Conservation (phyloP, 192 early-diverging fungal genomes). For the Kappamyces sp. region DNA sequence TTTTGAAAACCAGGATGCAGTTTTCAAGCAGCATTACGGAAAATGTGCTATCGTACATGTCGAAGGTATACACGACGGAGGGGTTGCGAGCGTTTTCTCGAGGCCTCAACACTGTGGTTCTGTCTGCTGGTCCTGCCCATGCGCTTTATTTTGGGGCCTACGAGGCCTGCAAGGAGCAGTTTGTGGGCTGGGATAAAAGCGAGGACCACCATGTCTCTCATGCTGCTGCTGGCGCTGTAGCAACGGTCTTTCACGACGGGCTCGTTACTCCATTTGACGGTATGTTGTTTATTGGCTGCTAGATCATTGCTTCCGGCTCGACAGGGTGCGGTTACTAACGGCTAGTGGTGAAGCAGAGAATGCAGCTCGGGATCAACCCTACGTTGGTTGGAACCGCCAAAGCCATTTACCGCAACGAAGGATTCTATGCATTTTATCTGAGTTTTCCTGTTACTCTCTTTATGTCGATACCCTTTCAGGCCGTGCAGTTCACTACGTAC, state of each 20-base stretch:
- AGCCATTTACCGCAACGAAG: slow-evolving; percentile 67
- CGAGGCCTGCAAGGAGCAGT: slow-evolving; percentile 78
- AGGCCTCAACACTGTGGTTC: slow-evolving; percentile 84
- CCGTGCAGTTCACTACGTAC: slow-evolving; percentile 88
- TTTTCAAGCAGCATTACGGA: slow-evolving; percentile 61
- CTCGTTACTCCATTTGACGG: slow-evolving; percentile 97
- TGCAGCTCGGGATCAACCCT: slow-evolving; percentile 84
- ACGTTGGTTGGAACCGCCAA: slow-evolving; percentile 64
- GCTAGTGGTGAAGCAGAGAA: slow-evolving; percentile 85
- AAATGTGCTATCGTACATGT: slow-evolving; percentile 58
- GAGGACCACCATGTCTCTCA: slow-evolving; percentile 23
- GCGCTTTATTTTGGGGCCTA: slow-evolving; percentile 94
- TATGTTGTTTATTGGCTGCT: slow-evolving; percentile 18
- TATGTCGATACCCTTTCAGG: slow-evolving; percentile 94
- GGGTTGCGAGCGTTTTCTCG: slow-evolving; percentile 81
- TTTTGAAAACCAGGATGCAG: slow-evolving; percentile 97
- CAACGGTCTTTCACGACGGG: slow-evolving; percentile 80
- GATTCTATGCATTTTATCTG: slow-evolving; percentile 80
- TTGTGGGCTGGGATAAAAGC: slow-evolving; percentile 25
- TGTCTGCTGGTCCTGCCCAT: slow-evolving; percentile 93
- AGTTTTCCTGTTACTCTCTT: slow-evolving; percentile 90
- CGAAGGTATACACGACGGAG: slow-evolving; percentile 66
- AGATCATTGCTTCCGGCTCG: background rate
- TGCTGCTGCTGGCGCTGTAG: slow-evolving; percentile 76
- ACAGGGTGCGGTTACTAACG: background rate